phyloP scores from a whole-genome alignment of 116 monocot species.

The Cymodocea nodosa region DNA sequence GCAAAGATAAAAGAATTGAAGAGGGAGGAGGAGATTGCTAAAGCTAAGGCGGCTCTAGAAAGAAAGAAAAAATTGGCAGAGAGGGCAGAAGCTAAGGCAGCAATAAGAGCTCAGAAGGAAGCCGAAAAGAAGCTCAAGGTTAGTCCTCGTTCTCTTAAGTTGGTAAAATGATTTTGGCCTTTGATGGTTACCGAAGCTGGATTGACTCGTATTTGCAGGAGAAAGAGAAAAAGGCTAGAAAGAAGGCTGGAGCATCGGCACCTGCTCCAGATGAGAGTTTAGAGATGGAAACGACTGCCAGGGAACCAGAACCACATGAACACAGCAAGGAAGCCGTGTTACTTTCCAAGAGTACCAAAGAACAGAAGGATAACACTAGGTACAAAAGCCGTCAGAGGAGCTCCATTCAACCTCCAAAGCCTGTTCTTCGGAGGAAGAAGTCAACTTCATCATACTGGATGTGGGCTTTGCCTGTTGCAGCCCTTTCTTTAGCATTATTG shows the following conservation, averaged over 20 bases:
- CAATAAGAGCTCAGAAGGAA: conserved; percentile 72
- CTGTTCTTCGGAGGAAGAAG: conserved; percentile 62
- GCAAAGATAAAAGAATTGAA: conserved; percentile 66
- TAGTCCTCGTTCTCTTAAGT: conserved; percentile 1
- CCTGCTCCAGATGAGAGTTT: conserved; percentile 19
- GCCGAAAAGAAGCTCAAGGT: conserved; percentile 84
- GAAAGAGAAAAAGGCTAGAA: conserved; percentile 76
- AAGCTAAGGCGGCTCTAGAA: conserved; percentile 69
- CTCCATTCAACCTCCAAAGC: conserved; percentile 24
- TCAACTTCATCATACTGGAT: conserved; percentile 34
- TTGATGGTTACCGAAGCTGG: background rate
- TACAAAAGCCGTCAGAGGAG: conserved; percentile 21
- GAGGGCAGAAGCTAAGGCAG: conserved; percentile 73
- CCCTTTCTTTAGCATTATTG: conserved; percentile 19
- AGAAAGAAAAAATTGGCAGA: conserved; percentile 85
- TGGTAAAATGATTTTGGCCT: background rate
- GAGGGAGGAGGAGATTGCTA: conserved; percentile 85
- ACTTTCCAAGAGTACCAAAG: conserved; percentile 23
- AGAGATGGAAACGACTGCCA: conserved; percentile 26
- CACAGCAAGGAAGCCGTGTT: conserved; percentile 10
- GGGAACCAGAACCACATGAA: conserved; percentile 38
- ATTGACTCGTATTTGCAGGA: conserved; percentile 24
- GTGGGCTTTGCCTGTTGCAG: conserved; percentile 32
- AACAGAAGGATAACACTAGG: conserved; percentile 25
- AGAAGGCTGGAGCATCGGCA: conserved; percentile 31